A percentile compares a stretch with the other conserved stretches of the same genome.
Conservation (phyloP, 2,329 filamentous ascomycete genomes). For the Aplosporella prunicola region DNA sequence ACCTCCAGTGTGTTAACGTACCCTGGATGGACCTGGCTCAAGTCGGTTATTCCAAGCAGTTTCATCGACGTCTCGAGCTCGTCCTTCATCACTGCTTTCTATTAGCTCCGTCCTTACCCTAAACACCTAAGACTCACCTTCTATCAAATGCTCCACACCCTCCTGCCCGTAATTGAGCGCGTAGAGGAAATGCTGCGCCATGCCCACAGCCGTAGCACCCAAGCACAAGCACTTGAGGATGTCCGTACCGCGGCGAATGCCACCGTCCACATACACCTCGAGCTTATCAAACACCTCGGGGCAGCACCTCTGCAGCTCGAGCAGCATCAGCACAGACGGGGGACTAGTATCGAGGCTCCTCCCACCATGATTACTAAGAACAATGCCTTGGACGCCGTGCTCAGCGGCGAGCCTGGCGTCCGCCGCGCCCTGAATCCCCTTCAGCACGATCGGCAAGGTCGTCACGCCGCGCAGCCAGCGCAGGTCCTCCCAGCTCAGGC, state of each 20-base stretch:
- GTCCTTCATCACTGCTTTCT: constrained; percentile 39
- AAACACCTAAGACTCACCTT: constrained; percentile 29
- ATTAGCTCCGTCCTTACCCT: too few relatives aligned
- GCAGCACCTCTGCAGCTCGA: constrained; percentile 29
- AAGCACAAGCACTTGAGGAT: constrained; percentile 31
- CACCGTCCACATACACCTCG: constrained; percentile 30
- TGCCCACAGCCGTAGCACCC: constrained; percentile 30
- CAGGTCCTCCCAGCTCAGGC: constrained; percentile 40
- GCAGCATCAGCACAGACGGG: constrained; percentile 26
- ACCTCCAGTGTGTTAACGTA: constrained; percentile 43
- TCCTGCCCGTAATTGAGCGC: constrained; percentile 28
- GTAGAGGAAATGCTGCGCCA: constrained; percentile 30
- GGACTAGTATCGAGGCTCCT: constrained; percentile 39
- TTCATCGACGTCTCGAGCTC: constrained; percentile 59
- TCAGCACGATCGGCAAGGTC: constrained; percentile 28
- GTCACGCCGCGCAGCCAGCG: constrained; percentile 27
- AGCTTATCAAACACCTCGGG: constrained; percentile 27
- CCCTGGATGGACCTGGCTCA: constrained; percentile 52
- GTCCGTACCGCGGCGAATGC: constrained; percentile 28
- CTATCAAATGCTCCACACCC: constrained; percentile 27
- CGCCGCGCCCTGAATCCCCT: constrained; percentile 33
- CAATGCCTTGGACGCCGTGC: constrained; percentile 36
- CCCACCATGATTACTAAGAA: constrained; percentile 45
- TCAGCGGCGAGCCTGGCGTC: constrained; percentile 35
- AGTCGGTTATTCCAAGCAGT: constrained; percentile 52